These are phyloP conservation scores for Tricholoma sp. DNA, from an alignment of 768 basidiomycete species.

Conservation along the genomic window DNA sequence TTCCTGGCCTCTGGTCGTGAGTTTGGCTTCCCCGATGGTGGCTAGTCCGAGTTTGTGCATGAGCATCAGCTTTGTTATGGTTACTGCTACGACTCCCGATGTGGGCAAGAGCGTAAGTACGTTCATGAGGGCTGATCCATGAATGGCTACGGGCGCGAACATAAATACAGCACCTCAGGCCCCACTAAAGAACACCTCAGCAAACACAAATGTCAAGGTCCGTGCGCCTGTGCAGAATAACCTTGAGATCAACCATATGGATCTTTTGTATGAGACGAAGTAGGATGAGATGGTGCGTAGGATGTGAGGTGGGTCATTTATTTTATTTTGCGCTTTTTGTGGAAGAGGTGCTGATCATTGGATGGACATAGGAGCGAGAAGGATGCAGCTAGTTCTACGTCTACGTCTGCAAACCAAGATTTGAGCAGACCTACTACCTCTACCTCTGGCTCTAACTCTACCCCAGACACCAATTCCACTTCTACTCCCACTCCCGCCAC, in stretches of 20 bases:
- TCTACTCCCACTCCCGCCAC: not conserved
- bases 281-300: constrained; percentile 20
- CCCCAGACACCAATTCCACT: not conserved
- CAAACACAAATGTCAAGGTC: not conserved
- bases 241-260: constrained; percentile 28
- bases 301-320: constrained; percentile 25
- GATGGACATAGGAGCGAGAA: constrained; percentile 6
- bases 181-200: not conserved
- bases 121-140: too few relatives aligned
- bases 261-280: constrained; percentile 24
- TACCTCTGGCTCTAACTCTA: too few relatives aligned
- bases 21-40: not conserved
- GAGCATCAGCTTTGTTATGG: too few relatives aligned
- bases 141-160: too few relatives aligned
- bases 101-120: too few relatives aligned
- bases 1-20: not conserved
- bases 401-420: not conserved
- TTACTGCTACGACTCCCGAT: too few relatives aligned
- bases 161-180: not conserved
- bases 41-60: not conserved
- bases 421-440: not conserved
- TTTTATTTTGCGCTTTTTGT: not conserved
- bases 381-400: not conserved
- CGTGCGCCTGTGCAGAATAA: constrained; percentile 11
- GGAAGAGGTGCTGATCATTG: too few relatives aligned